These are phyloP conservation scores for Arctostaphylos glauca DNA, from an alignment of 148 eudicot genomes.

Conservation along the genomic window DNA sequence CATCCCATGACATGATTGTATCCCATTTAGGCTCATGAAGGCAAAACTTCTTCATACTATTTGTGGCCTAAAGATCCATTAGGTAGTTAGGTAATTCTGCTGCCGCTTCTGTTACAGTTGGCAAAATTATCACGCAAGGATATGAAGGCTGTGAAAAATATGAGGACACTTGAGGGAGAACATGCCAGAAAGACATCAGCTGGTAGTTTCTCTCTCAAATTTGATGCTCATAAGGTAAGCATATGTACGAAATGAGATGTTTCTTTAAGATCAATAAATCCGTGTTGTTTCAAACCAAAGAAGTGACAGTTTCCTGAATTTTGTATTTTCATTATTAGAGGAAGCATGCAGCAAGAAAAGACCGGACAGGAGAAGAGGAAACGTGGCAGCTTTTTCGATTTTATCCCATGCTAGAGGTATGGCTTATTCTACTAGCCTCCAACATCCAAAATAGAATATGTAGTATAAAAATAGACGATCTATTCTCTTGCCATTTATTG, in stretches of 20 bases:
- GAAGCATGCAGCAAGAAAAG: conserved; percentile 79
- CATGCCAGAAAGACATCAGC: conserved; percentile 40
- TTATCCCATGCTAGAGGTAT: conserved; percentile 92
- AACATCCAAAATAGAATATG: no score
- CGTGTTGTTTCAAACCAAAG: conserved; percentile 7
- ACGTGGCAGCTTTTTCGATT: conserved; percentile 85
- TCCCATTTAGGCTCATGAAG: not conserved
- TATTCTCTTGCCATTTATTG: conserved; percentile 2
- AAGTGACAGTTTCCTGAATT: conserved; percentile 13
- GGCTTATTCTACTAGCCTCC: not conserved
- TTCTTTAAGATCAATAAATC: conserved; percentile 1
- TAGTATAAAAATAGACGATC: no score
- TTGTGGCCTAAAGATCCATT: not conserved
- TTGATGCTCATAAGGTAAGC: conserved; percentile 80
- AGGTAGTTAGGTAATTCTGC: not conserved
- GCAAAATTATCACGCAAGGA: conserved; percentile 78
- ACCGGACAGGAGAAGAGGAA: conserved; percentile 79
- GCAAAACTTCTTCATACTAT: not conserved
- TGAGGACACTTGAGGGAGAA: conserved; percentile 75
- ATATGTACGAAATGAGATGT: conserved; percentile 9
- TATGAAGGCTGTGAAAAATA: conserved; percentile 74
- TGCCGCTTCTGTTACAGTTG: conserved; percentile 41
- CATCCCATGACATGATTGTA: not conserved
- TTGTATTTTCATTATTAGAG: conserved; percentile 42
- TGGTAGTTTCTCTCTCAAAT: conserved; percentile 83